Percentiles rank a stretch among this genome's conserved stretches.
Evolutionary conservation across 495 filamentous ascomycete genomes (phyloP).

Genomic region (Aspergillus coremiiformis): DNA sequence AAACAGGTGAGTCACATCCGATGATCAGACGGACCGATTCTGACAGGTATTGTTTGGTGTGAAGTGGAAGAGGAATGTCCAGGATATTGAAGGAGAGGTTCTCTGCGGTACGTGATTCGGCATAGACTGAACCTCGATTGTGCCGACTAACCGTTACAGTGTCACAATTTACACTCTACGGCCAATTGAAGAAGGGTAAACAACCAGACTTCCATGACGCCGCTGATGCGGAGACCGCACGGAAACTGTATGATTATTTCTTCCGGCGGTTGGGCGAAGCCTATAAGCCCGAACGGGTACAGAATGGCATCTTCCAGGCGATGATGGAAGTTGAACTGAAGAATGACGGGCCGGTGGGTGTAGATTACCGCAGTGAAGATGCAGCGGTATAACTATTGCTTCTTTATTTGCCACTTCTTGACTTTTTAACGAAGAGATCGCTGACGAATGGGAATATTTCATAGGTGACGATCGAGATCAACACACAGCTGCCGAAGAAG

Average conservation of each 20-base stretch:
- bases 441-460: slow-evolving; percentile 12
- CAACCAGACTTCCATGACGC: slow-evolving; percentile 96
- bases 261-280: slow-evolving; percentile 63
- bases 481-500: slow-evolving; percentile 53
- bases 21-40: not conserved
- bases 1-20: slow-evolving; percentile 19
- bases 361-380: slow-evolving; percentile 57
- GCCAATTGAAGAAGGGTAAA: slow-evolving; percentile 83
- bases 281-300: slow-evolving; percentile 71
- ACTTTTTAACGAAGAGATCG: not conserved
- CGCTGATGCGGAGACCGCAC: slow-evolving; percentile 66
- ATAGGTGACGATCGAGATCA: slow-evolving; percentile 62
- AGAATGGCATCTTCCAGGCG: slow-evolving; percentile 92
- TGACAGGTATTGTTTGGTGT: not conserved
- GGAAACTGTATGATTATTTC: slow-evolving; percentile 74
- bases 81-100: slow-evolving; percentile 81
- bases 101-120: slow-evolving; percentile 63
- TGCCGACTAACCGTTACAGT: slow-evolving; percentile 43
- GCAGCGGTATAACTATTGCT: slow-evolving; percentile 50
- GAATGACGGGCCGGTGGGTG: slow-evolving; percentile 90
- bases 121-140: not conserved
- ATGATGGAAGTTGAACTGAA: slow-evolving; percentile 97
- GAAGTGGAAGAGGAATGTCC: slow-evolving; percentile 83
- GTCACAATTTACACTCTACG: slow-evolving; percentile 96
- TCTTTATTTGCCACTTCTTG: slow-evolving; percentile 22